phyloP scores from a whole-genome alignment of 352 stramenopile genomes.

The Thraustochytrium sp. region DNA sequence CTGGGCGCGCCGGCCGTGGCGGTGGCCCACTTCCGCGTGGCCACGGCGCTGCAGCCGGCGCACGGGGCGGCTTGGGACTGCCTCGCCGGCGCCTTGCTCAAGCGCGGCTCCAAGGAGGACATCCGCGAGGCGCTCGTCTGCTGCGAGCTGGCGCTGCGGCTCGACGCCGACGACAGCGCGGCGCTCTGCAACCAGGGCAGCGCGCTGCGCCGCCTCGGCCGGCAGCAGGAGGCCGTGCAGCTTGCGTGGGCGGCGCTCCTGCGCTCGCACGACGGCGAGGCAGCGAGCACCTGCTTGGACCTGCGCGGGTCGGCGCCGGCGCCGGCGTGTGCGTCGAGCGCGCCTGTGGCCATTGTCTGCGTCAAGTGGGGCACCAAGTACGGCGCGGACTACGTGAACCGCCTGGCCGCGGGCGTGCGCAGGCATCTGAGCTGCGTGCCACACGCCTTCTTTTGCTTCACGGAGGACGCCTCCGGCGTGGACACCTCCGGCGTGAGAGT shows the following conservation, averaged over 20 bases:
- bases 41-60: not conserved
- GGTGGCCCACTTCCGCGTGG: not conserved
- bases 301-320: not conserved
- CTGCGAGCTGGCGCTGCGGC: slow-evolving; percentile 7
- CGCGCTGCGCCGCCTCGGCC: slow-evolving; percentile 59
- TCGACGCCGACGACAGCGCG: slow-evolving; percentile 20
- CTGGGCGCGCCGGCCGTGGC: not conserved
- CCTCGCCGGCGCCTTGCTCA: not conserved
- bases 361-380: slow-evolving; percentile 79
- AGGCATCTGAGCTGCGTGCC: slow-evolving; percentile 46
- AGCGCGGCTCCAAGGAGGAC: not conserved
- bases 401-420: slow-evolving; percentile 55
- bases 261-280: not conserved
- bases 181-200: slow-evolving; percentile 58
- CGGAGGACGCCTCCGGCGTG: slow-evolving; percentile 59
- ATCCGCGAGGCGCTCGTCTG: not conserved
- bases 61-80: not conserved
- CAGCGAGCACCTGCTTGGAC: not conserved
- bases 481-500: not conserved
- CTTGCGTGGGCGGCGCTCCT: slow-evolving; percentile 53
- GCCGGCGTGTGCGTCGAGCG: too few species aligned
- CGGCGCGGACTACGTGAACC: slow-evolving; percentile 70
- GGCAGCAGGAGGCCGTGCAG: slow-evolving; percentile 56
- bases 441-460: slow-evolving; percentile 62
- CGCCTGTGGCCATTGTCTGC: slow-evolving; percentile 58